phyloP scores from a whole-genome alignment of 139 green algal genomes.

The Chlamydomonas schloesseri region DNA sequence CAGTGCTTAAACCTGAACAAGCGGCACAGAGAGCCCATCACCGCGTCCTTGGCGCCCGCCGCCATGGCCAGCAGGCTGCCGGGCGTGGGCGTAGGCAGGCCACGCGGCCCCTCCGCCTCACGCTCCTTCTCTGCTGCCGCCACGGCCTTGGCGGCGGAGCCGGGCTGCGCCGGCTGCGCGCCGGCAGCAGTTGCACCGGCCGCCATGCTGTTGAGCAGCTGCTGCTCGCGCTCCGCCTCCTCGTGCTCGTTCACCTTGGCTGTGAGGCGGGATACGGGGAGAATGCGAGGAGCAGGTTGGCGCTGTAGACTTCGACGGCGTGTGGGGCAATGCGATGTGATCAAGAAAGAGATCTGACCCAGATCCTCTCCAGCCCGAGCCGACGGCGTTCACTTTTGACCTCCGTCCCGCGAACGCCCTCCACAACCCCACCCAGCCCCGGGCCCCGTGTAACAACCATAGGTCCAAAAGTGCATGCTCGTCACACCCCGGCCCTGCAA shows the following conservation, averaged over 20 bases:
- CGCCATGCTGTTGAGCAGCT: conserved; percentile 4
- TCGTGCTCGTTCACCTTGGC: conserved; percentile 48
- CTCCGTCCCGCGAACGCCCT: no score
- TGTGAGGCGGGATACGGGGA: neutral
- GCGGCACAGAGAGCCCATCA: neutral
- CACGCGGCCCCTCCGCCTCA: neutral
- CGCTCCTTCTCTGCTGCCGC: neutral
- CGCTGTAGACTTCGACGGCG: no score
- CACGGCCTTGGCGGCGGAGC: no score
- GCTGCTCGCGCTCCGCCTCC: conserved; percentile 5
- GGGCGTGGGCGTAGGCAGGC: no score
- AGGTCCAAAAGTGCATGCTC: no score
- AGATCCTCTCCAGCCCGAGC: no score
- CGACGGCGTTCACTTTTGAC: no score
- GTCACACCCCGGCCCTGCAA: neutral
- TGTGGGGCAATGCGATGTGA: no score
- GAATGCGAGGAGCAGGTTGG: neutral
- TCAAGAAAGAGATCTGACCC: no score
- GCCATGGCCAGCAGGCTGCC: neutral
- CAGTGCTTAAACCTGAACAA: neutral
- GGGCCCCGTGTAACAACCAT: no score
- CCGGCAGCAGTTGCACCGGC: no score
- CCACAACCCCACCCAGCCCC: no score
- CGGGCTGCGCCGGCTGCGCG: neutral
- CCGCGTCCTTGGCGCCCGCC: neutral